Evolutionary conservation across 495 filamentous ascomycete genomes (phyloP).

Genomic region (Aspergillus hancockii): DNA sequence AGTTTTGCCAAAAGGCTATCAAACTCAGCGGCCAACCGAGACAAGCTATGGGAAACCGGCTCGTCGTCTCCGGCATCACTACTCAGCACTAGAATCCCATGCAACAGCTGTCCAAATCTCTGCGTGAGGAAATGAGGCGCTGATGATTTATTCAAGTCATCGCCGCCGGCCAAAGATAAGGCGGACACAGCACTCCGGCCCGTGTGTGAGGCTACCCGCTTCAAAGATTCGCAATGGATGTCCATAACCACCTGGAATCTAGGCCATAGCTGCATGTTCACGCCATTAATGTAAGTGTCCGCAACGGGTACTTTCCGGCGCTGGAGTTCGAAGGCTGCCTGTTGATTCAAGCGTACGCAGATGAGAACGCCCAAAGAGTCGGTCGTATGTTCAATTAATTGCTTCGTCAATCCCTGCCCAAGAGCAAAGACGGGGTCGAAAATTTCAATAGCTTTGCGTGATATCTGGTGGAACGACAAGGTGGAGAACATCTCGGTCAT

Average conservation of each 20-base stretch:
- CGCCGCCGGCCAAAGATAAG: conserved; percentile 58
- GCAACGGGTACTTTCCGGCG: conserved; percentile 84
- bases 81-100: conserved; percentile 79
- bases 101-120: conserved; percentile 85
- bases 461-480: conserved; percentile 54
- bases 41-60: conserved; percentile 78
- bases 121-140: conserved; percentile 92
- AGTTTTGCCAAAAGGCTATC: conserved; percentile 74
- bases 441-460: conserved; percentile 72
- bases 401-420: conserved; percentile 74
- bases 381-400: conserved; percentile 70
- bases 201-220: conserved; percentile 54
- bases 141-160: conserved; percentile 66
- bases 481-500: conserved; percentile 85
- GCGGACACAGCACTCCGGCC: conserved; percentile 53
- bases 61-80: conserved; percentile 90
- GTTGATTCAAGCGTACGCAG: conserved; percentile 91
- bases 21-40: conserved; percentile 72
- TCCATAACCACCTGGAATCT: conserved; percentile 93
- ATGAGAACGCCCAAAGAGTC: conserved; percentile 86
- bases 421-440: conserved; percentile 83
- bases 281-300: conserved; percentile 90
- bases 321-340: conserved; percentile 89
- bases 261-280: conserved; percentile 95
- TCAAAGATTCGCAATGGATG: conserved; percentile 83